Evolutionary conservation across 345 rosid genomes (phyloP).

Genomic region (Citrus sp.): DNA sequence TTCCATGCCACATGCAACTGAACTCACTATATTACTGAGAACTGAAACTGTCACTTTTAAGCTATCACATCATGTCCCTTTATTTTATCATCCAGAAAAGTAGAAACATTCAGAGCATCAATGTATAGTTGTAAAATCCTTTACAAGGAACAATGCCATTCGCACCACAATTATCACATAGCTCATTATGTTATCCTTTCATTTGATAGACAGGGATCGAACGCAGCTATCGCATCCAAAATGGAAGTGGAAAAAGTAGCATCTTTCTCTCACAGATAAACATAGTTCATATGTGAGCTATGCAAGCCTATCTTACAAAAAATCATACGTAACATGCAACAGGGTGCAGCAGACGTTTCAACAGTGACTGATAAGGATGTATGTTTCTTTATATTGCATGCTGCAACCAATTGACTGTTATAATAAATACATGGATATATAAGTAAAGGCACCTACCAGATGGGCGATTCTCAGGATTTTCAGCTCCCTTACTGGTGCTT

Average conservation of each 20-base stretch:
- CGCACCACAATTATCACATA: not conserved
- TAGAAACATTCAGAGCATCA: not conserved
- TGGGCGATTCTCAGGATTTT: conserved; percentile 40
- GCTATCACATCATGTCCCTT: conserved; percentile 22
- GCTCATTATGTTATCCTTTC: not conserved
- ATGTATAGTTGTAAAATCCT: not conserved
- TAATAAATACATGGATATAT: not conserved
- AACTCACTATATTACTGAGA: not conserved
- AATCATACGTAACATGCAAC: not conserved
- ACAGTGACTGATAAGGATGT: not conserved
- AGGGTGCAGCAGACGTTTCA: not conserved
- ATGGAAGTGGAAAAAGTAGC: not conserved
- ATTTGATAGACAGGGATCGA: not conserved
- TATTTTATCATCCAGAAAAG: conserved; percentile 3
- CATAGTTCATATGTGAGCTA: not conserved
- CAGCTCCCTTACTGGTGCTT: conserved; percentile 45
- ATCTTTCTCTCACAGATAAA: not conserved
- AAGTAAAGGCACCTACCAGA: conserved; percentile 35
- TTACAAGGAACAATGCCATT: not conserved
- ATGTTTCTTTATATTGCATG: not conserved
- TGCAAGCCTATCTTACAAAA: not conserved
- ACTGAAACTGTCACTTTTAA: conserved; percentile 7
- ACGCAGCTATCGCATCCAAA: not conserved
- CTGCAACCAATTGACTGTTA: not conserved
- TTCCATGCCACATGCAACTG: not conserved